Base-by-base conservation (phyloP, 345 rosid species). In the Brassica napus region DNA sequence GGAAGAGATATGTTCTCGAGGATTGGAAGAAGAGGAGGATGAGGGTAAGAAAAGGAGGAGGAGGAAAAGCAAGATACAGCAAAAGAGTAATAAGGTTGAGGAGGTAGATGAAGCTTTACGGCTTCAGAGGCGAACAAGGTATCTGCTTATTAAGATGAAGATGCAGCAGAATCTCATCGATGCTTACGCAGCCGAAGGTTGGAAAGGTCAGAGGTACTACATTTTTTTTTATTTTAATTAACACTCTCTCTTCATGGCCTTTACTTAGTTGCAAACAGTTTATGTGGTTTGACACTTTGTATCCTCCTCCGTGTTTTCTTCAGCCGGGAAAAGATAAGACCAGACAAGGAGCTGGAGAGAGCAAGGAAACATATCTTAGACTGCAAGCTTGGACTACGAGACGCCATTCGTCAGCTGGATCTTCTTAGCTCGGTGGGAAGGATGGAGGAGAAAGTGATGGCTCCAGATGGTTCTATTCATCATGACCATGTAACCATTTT, bases 141-240 rank as follows among this genome's bases (percentile, higher is more conserved):
- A 93, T 83, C 81, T 93, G 77, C 82, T 95, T 81, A 88, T 95
- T 71, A 92, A 88, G 86, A 88, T 95, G 91, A 93, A 93, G 94
- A 84, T 87, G 86, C 97, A 93, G 84, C 99, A 95, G 88, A 95
- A 93, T 82, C 98, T 93, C 65, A 89, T 95, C 54, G 99, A 95
- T 86, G 98, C 98, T 76, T 95, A 93, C 77, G 91, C 97, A 15
- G 85, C 88, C 18, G 98, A 95, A 87, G 99, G 98, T 31, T 95
- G 99, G 98, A 95, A 95, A 83, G 99, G 98, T 82, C 98, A 95
- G 84, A 95, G 99, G 99, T 95, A 86, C 62, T 65, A 44, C 24
- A 60, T 68, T 59, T 76, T 35, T 0, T 23, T 23, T 23, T 23
- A 0, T 82, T 39, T 39, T 44, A 62, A 24, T 76, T 65, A 35